Conservation (phyloP, 108 stramenopile genomes). For the Aureococcus anophagefferens region DNA sequence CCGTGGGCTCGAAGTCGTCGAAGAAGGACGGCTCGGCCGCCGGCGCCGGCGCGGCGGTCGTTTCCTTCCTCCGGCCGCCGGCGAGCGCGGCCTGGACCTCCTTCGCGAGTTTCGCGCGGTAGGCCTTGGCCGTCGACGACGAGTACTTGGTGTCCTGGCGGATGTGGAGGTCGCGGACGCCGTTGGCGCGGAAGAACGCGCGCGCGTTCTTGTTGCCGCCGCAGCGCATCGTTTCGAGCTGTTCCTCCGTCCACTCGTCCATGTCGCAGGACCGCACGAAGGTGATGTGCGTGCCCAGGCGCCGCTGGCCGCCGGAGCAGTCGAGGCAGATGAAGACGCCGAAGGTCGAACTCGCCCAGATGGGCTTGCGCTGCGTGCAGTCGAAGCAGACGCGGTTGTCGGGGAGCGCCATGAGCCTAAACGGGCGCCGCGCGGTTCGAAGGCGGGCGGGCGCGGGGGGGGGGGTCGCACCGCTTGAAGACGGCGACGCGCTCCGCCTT, state of each 20-base stretch:
- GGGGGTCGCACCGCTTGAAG: too few species aligned
- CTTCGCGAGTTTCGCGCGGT: conserved; percentile 24
- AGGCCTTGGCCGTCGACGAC: conserved; percentile 30
- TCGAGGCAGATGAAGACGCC: conserved; percentile 97
- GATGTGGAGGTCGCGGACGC: conserved; percentile 29
- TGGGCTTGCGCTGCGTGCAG: conserved; percentile 74
- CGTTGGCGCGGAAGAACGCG: conserved; percentile 43
- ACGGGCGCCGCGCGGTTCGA: not conserved
- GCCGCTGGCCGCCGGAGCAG: conserved; percentile 93
- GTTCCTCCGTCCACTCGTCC: conserved; percentile 20
- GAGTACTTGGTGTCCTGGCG: conserved; percentile 34
- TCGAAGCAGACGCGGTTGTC: conserved; percentile 85
- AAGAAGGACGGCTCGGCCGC: too few species aligned
- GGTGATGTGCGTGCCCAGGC: conserved; percentile 90
- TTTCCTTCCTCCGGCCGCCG: not conserved
- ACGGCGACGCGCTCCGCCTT: not conserved
- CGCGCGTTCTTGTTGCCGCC: conserved; percentile 44
- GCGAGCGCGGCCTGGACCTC: not conserved
- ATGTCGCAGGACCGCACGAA: conserved; percentile 72
- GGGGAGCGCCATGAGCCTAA: conserved; percentile 16
- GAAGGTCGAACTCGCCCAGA: conserved; percentile 80
- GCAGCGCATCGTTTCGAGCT: conserved; percentile 39
- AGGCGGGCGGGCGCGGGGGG: too few species aligned
- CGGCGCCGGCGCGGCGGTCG: too few species aligned
- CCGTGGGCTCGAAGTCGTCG: too few species aligned